Evolutionary conservation across 768 basidiomycete species (phyloP).

Genomic region (Psilocybe tampanensis): DNA sequence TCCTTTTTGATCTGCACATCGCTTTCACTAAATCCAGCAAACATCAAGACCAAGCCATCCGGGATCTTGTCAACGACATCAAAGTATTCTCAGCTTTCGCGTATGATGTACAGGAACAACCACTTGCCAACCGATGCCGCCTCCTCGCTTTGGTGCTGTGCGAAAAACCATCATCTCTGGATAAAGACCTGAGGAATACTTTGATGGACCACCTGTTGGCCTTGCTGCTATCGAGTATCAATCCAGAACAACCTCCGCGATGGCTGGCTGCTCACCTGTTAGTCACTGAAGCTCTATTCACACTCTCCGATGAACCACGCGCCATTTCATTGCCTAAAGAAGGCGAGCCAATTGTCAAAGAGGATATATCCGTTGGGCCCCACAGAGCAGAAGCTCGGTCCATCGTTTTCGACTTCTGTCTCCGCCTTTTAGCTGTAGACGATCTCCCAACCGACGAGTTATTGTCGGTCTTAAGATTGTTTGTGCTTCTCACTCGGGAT

Average conservation of each 20-base stretch:
- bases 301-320: constrained; percentile 72
- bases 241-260: constrained; percentile 67
- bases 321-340: constrained; percentile 69
- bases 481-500: constrained; percentile 85
- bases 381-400: constrained; percentile 59
- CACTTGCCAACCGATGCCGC: constrained; percentile 80
- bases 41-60: constrained; percentile 67
- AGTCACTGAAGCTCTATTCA: constrained; percentile 83
- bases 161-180: constrained; percentile 67
- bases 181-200: constrained; percentile 50
- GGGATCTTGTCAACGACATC: constrained; percentile 77
- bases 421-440: constrained; percentile 67
- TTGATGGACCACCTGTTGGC: constrained; percentile 73
- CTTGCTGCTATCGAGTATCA: constrained; percentile 60
- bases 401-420: constrained; percentile 74
- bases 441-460: constrained; percentile 79
- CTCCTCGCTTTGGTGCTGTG: constrained; percentile 82
- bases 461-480: constrained; percentile 76
- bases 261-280: constrained; percentile 90
- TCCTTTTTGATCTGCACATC: constrained; percentile 86
- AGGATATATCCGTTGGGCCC: constrained; percentile 61
- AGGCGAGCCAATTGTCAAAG: constrained; percentile 57
- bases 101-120: constrained; percentile 72
- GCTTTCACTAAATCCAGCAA: constrained; percentile 73
- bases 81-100: constrained; percentile 65